phyloP scores from a whole-genome alignment of 345 rosid species.

The Melaleuca alternifolia region DNA sequence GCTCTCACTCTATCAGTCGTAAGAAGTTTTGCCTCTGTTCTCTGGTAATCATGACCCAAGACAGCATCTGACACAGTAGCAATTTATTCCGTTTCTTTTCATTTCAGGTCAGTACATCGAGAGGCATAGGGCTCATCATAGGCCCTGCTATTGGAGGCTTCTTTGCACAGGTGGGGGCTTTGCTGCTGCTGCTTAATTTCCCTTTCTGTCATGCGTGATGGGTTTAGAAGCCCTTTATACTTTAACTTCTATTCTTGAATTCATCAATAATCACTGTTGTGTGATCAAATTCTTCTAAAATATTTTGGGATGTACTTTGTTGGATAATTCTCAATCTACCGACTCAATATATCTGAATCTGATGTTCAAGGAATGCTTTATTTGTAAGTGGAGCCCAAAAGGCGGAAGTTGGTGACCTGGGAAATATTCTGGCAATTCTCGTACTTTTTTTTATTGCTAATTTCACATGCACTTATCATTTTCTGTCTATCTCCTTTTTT shows the following conservation, averaged over 20 bases:
- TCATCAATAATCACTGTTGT: neutral
- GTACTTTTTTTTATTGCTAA: neutral
- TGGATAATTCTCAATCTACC: neutral
- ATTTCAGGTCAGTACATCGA: constrained; percentile 12
- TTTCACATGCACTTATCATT: neutral
- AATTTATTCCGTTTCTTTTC: neutral
- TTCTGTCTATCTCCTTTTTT: neutral
- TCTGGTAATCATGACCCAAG: neutral
- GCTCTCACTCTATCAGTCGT: constrained; percentile 9
- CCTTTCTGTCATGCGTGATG: neutral
- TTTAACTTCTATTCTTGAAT: neutral
- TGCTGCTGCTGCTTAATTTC: neutral
- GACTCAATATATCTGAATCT: neutral
- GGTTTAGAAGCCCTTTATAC: neutral
- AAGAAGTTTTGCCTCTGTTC: neutral
- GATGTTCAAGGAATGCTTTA: neutral
- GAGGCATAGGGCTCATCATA: constrained; percentile 15
- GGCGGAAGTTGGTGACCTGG: neutral
- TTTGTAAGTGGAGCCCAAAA: neutral
- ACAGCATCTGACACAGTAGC: neutral
- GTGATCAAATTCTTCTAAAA: neutral
- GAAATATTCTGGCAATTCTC: neutral
- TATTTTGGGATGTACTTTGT: neutral
- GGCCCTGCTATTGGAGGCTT: constrained; percentile 18
- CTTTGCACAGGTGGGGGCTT: constrained; percentile 5